phyloP scores from a whole-genome alignment of 495 filamentous ascomycete genomes.

The Clohesyomyces aquaticus region DNA sequence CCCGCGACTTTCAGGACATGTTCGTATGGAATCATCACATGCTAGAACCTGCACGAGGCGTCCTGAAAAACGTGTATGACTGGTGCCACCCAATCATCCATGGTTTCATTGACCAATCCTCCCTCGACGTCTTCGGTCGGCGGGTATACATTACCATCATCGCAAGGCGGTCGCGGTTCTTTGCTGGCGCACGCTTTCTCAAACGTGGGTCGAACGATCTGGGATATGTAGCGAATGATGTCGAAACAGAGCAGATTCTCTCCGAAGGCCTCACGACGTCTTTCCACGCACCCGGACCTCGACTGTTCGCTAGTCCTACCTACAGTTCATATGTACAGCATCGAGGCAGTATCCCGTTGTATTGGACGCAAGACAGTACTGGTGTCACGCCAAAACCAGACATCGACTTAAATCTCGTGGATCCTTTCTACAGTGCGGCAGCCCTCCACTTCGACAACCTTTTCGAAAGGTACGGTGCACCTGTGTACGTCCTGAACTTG shows the following conservation, averaged over 20 bases:
- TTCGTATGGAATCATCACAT: conserved; percentile 97
- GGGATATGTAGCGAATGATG: conserved; percentile 97
- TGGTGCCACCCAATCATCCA: conserved; percentile 98
- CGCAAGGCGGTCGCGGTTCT: conserved; percentile 87
- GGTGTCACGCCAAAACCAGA: conserved; percentile 94
- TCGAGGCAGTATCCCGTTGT: conserved; percentile 91
- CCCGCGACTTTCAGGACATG: conserved; percentile 82
- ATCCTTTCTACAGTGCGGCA: conserved; percentile 95
- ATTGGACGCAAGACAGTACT: conserved; percentile 97
- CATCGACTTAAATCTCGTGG: conserved; percentile 89
- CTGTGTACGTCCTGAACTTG: conserved; percentile 89
- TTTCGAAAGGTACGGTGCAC: conserved; percentile 90
- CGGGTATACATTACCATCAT: conserved; percentile 90
- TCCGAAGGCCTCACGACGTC: conserved; percentile 92
- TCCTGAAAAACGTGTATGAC: conserved; percentile 79
- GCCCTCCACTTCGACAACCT: conserved; percentile 96
- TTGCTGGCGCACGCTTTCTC: conserved; percentile 91
- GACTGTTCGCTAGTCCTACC: conserved; percentile 81
- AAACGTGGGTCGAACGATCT: conserved; percentile 95
- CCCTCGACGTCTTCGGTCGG: conserved; percentile 59
- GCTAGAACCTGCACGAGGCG: conserved; percentile 70
- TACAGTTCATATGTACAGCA: conserved; percentile 98
- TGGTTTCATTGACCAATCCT: conserved; percentile 84
- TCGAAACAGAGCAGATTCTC: conserved; percentile 99
- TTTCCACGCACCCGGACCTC: conserved; percentile 88